Percentiles rank a stretch among this genome's conserved stretches.
Conservation (phyloP, 208 protist genomes). For the Leishmania arabica region DNA sequence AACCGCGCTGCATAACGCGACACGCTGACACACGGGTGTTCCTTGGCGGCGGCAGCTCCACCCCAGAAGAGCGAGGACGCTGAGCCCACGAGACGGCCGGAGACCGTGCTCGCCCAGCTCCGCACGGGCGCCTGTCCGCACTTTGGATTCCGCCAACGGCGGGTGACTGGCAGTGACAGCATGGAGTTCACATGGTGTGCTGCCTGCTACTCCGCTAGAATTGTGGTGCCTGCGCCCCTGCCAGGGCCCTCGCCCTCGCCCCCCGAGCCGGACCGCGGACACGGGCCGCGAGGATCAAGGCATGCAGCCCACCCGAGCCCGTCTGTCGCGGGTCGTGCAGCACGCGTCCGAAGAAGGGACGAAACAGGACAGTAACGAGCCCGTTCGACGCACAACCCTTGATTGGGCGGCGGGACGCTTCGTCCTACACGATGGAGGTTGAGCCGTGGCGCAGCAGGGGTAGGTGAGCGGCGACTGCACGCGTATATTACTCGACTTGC, state of each 20-base stretch:
- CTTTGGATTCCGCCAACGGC: too few species aligned
- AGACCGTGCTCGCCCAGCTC: background rate
- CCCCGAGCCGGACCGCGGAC: background rate
- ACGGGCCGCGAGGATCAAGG: background rate
- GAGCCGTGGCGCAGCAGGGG: background rate
- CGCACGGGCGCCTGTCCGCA: background rate
- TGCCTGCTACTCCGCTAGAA: background rate
- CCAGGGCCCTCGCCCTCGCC: background rate
- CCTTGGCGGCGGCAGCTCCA: background rate
- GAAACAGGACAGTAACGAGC: background rate
- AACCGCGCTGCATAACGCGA: background rate
- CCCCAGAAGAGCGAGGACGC: too few species aligned
- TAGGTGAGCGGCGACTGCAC: background rate
- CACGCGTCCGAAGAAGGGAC: background rate
- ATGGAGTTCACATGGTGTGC: background rate
- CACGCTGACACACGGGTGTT: background rate
- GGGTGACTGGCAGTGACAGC: background rate
- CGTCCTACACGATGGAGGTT: background rate
- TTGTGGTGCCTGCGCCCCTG: background rate
- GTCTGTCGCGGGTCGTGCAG: background rate
- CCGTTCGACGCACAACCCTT: background rate
- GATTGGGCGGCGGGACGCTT: background rate
- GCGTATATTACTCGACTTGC: background rate
- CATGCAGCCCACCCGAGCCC: background rate
- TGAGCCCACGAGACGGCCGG: background rate